Conservation (phyloP, 192 early-diverging fungal species). For the Paraglomus brasilianum region DNA sequence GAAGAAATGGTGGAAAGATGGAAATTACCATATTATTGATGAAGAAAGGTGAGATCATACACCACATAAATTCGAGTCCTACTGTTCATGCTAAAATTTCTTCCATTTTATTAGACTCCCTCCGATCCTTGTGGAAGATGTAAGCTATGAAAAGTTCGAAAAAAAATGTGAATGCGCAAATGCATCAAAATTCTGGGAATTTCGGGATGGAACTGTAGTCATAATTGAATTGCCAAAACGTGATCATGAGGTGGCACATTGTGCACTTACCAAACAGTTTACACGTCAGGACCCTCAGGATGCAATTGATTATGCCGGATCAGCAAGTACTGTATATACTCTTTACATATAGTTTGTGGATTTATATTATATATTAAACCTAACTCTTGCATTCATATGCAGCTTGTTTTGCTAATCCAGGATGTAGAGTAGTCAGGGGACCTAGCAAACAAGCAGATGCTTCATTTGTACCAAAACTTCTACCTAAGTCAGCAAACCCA, state of each 20-base stretch:
- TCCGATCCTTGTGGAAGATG: conserved; percentile 16
- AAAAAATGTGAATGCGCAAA: conserved; percentile 11
- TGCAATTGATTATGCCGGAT: not conserved
- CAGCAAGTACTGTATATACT: conserved; percentile 20
- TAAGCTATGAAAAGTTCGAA: conserved; percentile 16
- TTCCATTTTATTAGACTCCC: conserved; percentile 15
- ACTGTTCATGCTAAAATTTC: conserved; percentile 8
- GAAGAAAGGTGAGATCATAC: conserved; percentile 4
- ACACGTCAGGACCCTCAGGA: not conserved
- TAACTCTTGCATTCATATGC: conserved; percentile 14
- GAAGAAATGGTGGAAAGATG: conserved; percentile 19
- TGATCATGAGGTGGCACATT: conserved; percentile 9
- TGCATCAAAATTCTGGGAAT: not conserved
- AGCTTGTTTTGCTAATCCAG: conserved; percentile 4
- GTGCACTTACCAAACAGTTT: not conserved
- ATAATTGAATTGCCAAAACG: conserved; percentile 20
- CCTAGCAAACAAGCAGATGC: not conserved
- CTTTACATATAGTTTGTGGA: conserved; percentile 9
- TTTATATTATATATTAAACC: conserved; percentile 19
- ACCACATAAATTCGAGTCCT: conserved; percentile 3
- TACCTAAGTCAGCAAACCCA: conserved; percentile 10
- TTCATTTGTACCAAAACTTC: conserved; percentile 20
- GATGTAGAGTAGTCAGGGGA: not conserved
- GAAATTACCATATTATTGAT: conserved; percentile 16
- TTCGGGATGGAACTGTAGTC: not conserved